Evolutionary conservation across 176 grass and related monocot genomes (phyloP).

Genomic region (Otatea glauca): DNA sequence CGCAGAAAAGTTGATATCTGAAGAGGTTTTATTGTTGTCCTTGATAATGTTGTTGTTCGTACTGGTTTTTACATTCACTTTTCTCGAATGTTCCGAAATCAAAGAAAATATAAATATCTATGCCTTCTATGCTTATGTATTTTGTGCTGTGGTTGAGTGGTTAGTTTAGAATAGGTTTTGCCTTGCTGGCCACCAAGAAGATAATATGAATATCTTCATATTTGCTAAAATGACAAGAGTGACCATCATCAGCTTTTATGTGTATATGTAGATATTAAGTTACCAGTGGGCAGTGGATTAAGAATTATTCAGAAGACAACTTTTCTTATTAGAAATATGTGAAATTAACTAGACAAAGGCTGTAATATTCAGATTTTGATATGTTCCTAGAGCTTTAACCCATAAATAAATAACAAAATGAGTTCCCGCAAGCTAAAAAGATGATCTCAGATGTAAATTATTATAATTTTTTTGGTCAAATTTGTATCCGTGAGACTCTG

Average conservation of each 20-base stretch:
- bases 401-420: too few species aligned
- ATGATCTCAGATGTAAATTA: too few species aligned
- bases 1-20: slow-evolving; percentile 81
- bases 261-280: slow-evolving; percentile 5
- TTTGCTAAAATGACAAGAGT: not conserved
- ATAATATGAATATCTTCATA: not conserved
- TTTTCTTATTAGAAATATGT: too few species aligned
- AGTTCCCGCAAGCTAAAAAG: too few species aligned
- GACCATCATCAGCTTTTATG: not conserved
- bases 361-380: too few species aligned
- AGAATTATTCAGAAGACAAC: too few species aligned
- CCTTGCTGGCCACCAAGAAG: not conserved
- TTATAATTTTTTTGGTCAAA: too few species aligned
- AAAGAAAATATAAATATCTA: not conserved
- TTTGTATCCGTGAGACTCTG: too few species aligned
- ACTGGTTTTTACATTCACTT: not conserved
- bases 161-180: not conserved
- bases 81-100: not conserved
- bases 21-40: slow-evolving; percentile 65
- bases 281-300: too few species aligned
- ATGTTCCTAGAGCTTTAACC: too few species aligned
- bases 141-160: not conserved
- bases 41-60: slow-evolving; percentile 34
- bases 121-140: not conserved
- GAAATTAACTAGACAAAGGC: too few species aligned